Evolutionary conservation across 768 basidiomycete genomes (phyloP), one percentile per base, ranked within the genome.

Genomic region (Lentinus tigrinus): DNA sequence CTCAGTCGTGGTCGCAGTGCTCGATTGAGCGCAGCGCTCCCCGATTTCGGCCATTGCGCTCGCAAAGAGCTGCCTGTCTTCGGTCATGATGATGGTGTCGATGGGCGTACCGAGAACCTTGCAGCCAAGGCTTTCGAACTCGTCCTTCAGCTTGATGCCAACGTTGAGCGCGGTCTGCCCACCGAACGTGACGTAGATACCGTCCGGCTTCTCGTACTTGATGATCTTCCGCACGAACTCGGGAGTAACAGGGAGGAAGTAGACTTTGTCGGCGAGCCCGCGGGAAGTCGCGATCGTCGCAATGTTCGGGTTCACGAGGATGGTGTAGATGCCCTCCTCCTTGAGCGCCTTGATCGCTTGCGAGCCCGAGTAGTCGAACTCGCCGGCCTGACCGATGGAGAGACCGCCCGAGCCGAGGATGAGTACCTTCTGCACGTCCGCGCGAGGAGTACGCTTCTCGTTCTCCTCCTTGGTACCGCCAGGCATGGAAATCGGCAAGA

Each of bases 331-430:
- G 34, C 97, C 97, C 72, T 98, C 97, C 71, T 93, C 93, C 76
- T 98, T 98, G 64, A 99, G 82, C 10, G 97, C 97, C 75, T 99
- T 99, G 82, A 99, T 96, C 13, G 97, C 96, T 72, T 99, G 97
- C 38, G 94, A 96, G 61, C 97, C 97, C 0, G 97, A 98, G 77
- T 99, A 99, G 75, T 99, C 97, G 75, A 99, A 99, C 74, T 99
- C 97, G 65, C 97, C 97, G 0, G 97, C 97, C 71, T 99, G 97
- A 49, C 97, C 97, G 63, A 99, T 99, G 11, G 95, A 98, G 19
- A 99, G 78, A 62, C 97, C 97, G 27, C 97, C 97, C 6, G 96
- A 98, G 47, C 97, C 97, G 50, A 99, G 86, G 64, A 99, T 93
- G 65, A 99, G 81, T 53, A 99, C 95, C 76, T 99, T 99, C 67